These are phyloP conservation scores for Fusarium paranaense DNA, from an alignment of 2,329 filamentous ascomycete species.

Conservation along the genomic window DNA sequence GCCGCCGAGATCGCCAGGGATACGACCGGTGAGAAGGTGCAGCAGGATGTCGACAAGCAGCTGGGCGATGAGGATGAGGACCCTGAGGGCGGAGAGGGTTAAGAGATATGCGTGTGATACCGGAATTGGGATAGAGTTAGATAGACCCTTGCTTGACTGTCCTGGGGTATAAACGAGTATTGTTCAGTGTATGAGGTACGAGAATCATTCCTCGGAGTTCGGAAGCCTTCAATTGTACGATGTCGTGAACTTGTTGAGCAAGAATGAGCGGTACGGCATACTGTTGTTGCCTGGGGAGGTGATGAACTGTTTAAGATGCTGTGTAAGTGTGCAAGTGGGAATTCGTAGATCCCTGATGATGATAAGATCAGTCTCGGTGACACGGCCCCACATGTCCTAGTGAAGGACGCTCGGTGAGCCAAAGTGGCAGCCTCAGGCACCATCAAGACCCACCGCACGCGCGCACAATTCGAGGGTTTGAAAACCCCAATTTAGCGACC, in stretches of 20 bases:
- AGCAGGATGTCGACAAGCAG: conserved; percentile 59
- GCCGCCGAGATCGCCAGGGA: conserved; percentile 61
- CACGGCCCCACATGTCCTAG: not conserved
- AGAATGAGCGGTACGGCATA: not conserved
- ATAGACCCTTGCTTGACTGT: not conserved
- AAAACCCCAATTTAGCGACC: conserved; percentile 58
- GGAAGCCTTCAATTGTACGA: not conserved
- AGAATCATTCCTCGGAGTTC: not conserved
- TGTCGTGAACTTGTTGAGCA: not conserved
- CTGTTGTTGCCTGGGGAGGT: not conserved
- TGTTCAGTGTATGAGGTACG: not conserved
- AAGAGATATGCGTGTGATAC: conserved; percentile 23
- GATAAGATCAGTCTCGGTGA: not conserved
- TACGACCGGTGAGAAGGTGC: conserved; percentile 50
- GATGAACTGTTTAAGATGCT: conserved; percentile 1
- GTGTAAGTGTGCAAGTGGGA: conserved; percentile 14
- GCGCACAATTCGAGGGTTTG: conserved; percentile 49
- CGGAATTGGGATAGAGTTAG: conserved; percentile 7
- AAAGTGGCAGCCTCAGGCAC: conserved; percentile 26
- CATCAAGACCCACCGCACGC: conserved; percentile 1
- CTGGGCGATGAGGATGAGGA: conserved; percentile 66
- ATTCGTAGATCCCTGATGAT: not conserved
- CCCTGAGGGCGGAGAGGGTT: conserved; percentile 60
- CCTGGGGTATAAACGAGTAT: not conserved
- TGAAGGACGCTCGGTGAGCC: not conserved